Percentiles rank a stretch among this genome's conserved stretches.
Conservation (phyloP, 306 rosid species). For the Sphenostylis stenocarpa region DNA sequence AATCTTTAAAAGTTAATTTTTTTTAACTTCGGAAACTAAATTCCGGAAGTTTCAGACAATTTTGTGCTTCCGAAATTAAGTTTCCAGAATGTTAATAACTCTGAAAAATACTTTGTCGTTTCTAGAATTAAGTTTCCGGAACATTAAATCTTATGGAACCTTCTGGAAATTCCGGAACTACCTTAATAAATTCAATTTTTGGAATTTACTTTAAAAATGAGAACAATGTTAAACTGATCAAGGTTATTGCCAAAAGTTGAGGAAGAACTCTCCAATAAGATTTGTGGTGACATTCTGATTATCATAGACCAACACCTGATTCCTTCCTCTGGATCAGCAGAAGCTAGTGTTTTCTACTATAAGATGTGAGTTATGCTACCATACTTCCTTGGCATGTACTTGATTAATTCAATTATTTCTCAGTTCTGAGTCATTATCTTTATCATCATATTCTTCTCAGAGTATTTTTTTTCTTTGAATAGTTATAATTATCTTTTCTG, state of each 20-base stretch:
- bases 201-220: too few species aligned
- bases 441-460: background rate
- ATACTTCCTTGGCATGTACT: background rate
- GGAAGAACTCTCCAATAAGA: conserved; percentile 91
- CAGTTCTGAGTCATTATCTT: conserved; percentile 1
- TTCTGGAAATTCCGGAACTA: too few species aligned
- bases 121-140: too few species aligned
- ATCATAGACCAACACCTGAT: conserved; percentile 82
- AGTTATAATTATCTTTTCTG: background rate
- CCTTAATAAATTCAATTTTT: too few species aligned
- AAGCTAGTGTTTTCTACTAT: conserved; percentile 94
- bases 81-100: too few species aligned
- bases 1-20: too few species aligned
- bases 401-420: conserved; percentile 14
- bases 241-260: conserved; percentile 92
- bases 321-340: conserved; percentile 83
- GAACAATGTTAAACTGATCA: conserved; percentile 80
- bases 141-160: too few species aligned
- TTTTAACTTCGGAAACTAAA: too few species aligned
- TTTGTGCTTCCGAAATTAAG: too few species aligned
- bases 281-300: conserved; percentile 79
- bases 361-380: conserved; percentile 72
- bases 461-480: conserved; percentile 13
- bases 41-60: too few species aligned
- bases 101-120: too few species aligned